Percentiles rank a stretch among this genome's conserved stretches.
Evolutionary conservation across 2,329 filamentous ascomycete genomes (phyloP).

Genomic region (Trichoderma sp.): DNA sequence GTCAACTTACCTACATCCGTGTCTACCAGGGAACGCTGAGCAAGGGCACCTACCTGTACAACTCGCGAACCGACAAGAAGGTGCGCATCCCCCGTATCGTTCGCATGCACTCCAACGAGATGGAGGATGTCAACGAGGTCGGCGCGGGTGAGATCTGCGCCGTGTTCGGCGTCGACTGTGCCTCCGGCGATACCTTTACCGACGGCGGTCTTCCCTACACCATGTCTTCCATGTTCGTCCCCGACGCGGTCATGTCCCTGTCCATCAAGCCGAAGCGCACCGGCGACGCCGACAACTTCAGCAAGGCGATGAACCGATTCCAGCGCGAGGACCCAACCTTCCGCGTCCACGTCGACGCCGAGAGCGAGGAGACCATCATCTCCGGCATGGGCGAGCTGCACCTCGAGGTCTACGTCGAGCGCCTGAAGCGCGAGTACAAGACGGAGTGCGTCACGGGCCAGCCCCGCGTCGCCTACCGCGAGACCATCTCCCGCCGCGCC

Average conservation of each 20-base stretch:
- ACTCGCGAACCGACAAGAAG: slow-evolving; percentile 92
- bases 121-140: slow-evolving; percentile 94
- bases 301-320: slow-evolving; percentile 98
- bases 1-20: slow-evolving; percentile 96
- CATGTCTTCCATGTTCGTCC: slow-evolving; percentile 98
- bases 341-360: slow-evolving; percentile 86
- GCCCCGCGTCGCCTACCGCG: slow-evolving; percentile 94
- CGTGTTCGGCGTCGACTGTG: slow-evolving; percentile 96
- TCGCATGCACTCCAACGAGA: slow-evolving; percentile 98
- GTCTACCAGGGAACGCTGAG: slow-evolving; percentile 92
- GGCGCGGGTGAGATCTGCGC: slow-evolving; percentile 97
- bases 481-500: slow-evolving; percentile 79
- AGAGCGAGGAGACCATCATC: slow-evolving; percentile 96
- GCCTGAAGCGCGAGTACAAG: slow-evolving; percentile 94
- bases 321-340: slow-evolving; percentile 98
- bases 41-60: slow-evolving; percentile 90
- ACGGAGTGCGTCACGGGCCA: slow-evolving; percentile 95
- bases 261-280: slow-evolving; percentile 95
- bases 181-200: slow-evolving; percentile 96
- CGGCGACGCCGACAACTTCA: slow-evolving; percentile 91
- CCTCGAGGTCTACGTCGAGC: slow-evolving; percentile 95
- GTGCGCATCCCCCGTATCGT: slow-evolving; percentile 96
- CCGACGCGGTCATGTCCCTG: slow-evolving; percentile 95
- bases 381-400: slow-evolving; percentile 98
- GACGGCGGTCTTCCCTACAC: slow-evolving; percentile 89